Evolutionary conservation across 257 asterid genomes (phyloP), one percentile per base, ranked within the genome.

Genomic region (Solanum virginianum): DNA sequence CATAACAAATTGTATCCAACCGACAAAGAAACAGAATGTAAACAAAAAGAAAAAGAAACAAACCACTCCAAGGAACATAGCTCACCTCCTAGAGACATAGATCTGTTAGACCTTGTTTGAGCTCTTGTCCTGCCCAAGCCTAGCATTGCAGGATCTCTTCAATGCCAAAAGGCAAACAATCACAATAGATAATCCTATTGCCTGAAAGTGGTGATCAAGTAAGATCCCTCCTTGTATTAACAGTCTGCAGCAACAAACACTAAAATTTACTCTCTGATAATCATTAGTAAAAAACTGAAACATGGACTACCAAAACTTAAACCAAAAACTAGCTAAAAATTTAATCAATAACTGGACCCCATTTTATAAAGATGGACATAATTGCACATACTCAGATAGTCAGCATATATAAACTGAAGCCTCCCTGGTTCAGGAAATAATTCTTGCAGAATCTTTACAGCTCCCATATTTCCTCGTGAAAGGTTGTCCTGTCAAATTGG

Each of bases 401-500:
- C 99, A 32, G 98, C 98, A 71, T 90, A 90, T 87, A 94, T 91
- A 92, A 96, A 96, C 86, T 96, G 98, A 86, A 96, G 98, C 81
- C 93, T 91, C 86, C 98, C 99, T 6, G 96, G 97, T 89, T 93
- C 94, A 13, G 98, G 98, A 91, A 93, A 96, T 65, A 96, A 89
- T 32, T 90, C 90, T 82, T 94, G 95, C 47, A 96, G 89, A 84
- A 94, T 88, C 83, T 86, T 90, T 79, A 96, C 81, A 59, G 99
- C 98, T 47, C 98, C 99, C 56, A 92, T 91, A 85, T 96, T 96
- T 86, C 99, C 99, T 14, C 98, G 88, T 69, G 98, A 96, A 85
- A 96, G 97, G 89, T 96, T 96, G 84, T 96, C 98, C 99, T 95
- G 89, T 84, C 80, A 77, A 85, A 84, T 11, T 20, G 63, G 41